Conservation (phyloP, 495 filamentous ascomycete species). For the Pseudevernia furfuracea region DNA sequence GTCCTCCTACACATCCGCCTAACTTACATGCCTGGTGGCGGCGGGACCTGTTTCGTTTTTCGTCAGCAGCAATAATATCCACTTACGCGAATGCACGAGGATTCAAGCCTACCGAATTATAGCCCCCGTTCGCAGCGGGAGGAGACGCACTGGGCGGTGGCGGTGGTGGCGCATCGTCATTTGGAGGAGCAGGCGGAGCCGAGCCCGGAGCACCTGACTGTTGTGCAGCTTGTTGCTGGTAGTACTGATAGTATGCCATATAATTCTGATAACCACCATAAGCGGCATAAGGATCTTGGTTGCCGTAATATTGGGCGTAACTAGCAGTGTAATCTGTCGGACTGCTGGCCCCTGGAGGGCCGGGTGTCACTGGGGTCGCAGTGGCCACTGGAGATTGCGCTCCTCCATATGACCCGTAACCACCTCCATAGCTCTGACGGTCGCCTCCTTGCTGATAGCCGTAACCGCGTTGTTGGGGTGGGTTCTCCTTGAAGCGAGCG, state of each 20-base stretch:
- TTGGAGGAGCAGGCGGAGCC: constrained; percentile 54
- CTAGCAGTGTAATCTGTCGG: constrained; percentile 62
- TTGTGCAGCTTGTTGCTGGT: constrained; percentile 53
- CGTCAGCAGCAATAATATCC: constrained; percentile 13
- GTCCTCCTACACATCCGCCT: neutral
- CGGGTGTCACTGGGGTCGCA: constrained; percentile 35
- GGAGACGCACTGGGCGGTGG: constrained; percentile 45
- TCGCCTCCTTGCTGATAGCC: constrained; percentile 30
- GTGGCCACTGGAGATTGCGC: constrained; percentile 35
- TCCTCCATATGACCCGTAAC: constrained; percentile 36
- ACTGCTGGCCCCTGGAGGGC: constrained; percentile 36
- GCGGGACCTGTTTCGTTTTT: constrained; percentile 36
- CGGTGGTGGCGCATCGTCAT: constrained; percentile 57
- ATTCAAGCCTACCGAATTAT: constrained; percentile 54
- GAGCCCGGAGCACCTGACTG: constrained; percentile 41
- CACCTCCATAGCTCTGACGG: constrained; percentile 28
- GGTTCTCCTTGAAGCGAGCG: constrained; percentile 79
- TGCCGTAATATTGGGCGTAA: constrained; percentile 75
- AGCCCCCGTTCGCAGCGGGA: constrained; percentile 51
- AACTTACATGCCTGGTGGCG: constrained; percentile 44
- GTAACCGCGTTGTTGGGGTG: constrained; percentile 49
- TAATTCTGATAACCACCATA: constrained; percentile 85
- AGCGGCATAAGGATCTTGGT: constrained; percentile 78
- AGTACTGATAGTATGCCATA: constrained; percentile 61
- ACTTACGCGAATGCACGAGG: neutral